These are phyloP conservation scores for Diddensiella santjacobensis DNA, from an alignment of 805 yeast genomes.

Conservation along the genomic window DNA sequence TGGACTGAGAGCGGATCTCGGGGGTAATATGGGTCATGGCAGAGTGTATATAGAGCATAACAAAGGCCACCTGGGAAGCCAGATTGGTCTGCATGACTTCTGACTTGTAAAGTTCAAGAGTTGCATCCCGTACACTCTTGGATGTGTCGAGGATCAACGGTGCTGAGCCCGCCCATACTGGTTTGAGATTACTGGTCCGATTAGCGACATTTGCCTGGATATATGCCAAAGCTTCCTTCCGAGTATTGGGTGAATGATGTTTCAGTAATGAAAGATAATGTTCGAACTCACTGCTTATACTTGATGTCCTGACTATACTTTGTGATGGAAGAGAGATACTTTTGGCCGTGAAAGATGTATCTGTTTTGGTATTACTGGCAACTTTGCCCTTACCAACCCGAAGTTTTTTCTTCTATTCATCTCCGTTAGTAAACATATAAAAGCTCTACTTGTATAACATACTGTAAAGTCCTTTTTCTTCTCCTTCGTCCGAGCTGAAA, in stretches of 20 bases:
- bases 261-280: slow-evolving; percentile 66
- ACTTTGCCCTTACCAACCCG: slow-evolving; percentile 82
- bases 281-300: slow-evolving; percentile 30
- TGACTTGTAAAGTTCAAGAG: slow-evolving; percentile 40
- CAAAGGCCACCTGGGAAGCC: slow-evolving; percentile 35
- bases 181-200: slow-evolving; percentile 52
- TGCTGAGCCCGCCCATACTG: slow-evolving; percentile 51
- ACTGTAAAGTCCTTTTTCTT: slow-evolving; percentile 67
- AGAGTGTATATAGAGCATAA: slow-evolving; percentile 71
- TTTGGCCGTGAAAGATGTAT: slow-evolving; percentile 77
- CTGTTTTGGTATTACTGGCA: slow-evolving; percentile 72
- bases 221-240: slow-evolving; percentile 64
- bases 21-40: slow-evolving; percentile 92
- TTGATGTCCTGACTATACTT: slow-evolving; percentile 27
- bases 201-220: slow-evolving; percentile 50
- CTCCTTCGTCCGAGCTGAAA: slow-evolving; percentile 50
- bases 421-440: not conserved
- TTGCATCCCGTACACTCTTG: slow-evolving; percentile 56
- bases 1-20: slow-evolving; percentile 69
- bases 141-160: slow-evolving; percentile 69
- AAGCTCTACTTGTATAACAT: slow-evolving; percentile 15
- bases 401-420: slow-evolving; percentile 61
- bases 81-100: slow-evolving; percentile 17
- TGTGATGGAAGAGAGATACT: slow-evolving; percentile 45
- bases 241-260: slow-evolving; percentile 67